Evolutionary conservation across 208 protist species (phyloP).

Genomic region (Wallacemonas sp.): DNA sequence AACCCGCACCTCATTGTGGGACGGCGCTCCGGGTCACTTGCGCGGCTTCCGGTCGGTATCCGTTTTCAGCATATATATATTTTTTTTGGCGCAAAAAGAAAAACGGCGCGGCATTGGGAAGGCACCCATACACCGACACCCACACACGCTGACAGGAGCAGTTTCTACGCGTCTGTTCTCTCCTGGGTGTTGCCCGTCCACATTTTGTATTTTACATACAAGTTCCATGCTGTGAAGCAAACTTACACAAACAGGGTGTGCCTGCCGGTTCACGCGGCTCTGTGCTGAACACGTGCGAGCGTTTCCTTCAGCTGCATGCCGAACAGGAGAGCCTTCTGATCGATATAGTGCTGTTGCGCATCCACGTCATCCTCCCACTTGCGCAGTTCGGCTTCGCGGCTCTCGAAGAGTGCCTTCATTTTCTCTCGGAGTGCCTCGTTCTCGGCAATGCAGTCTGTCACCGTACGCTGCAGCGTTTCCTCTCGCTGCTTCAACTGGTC

Average conservation of each 20-base stretch:
- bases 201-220: too few relatives aligned
- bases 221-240: too few relatives aligned
- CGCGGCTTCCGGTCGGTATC: too few relatives aligned
- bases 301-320: constrained; percentile 89
- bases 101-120: too few relatives aligned
- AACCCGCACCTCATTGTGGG: too few relatives aligned
- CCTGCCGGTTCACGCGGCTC: background rate
- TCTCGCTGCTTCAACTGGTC: constrained; percentile 83
- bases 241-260: background rate
- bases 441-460: constrained; percentile 61
- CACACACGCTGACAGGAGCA: too few relatives aligned
- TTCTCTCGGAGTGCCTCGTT: constrained; percentile 64
- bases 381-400: constrained; percentile 69
- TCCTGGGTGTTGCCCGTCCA: too few relatives aligned
- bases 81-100: too few relatives aligned
- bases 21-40: too few relatives aligned
- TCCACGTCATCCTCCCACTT: constrained; percentile 85
- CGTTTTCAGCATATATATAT: too few relatives aligned
- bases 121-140: too few relatives aligned
- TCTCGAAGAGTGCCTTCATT: constrained; percentile 43
- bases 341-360: constrained; percentile 76
- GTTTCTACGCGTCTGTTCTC: too few relatives aligned
- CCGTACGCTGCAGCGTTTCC: constrained; percentile 60
- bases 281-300: constrained; percentile 32
- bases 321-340: constrained; percentile 89